Evolutionary conservation across 352 stramenopile genomes (phyloP), one percentile per base, ranked within the genome.

Genomic region (Phytophthora aleatoria): DNA sequence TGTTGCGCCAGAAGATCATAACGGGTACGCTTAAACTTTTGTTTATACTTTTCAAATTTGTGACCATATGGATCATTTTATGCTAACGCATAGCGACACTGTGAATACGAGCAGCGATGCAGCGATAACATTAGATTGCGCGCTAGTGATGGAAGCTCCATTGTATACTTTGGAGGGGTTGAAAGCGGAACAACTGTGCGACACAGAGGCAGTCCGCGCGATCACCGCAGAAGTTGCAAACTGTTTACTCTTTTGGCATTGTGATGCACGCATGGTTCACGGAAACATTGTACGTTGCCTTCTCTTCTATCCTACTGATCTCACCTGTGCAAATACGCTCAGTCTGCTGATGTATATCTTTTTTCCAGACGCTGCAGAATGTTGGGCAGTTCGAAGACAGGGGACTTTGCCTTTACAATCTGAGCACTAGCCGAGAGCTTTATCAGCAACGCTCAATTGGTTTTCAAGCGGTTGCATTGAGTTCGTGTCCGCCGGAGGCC

Each of bases 171-270:
- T 92, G 2, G 73, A 84, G 20, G 48, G 67, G 1, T 54, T 87
- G 12, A 45, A 57, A 27, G 54, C 41, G 0, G 78, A 87, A 62
- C 64, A 74, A 3, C 28, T 82, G 12, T 65, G 65, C 13, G 67
- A 87, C 38, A 43, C 55, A 3, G 73, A 64, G 9, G 64, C 57
- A 7, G 44, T 77, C 20, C 70, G 69, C 2, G 52, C 67, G 0
- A 65, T 91, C 1, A 61, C 84, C 6, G 70, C 69, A 5, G 74
- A 85, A 53, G 15, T 88, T 5, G 78, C 75, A 0, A 73, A 81
- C 10, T 90, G 81, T 35, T 53, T 89, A 13, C 52, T 47, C 12
- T 89, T 90, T 28, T 92, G 78, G 78, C 84, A 92, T 45, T 47
- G 52, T 3, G 67, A 77, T n/a, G 81, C 81, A 0, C 74, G 61